phyloP scores from a whole-genome alignment of 2,329 filamentous ascomycete species.

The Teratosphaeria zuluensis region DNA sequence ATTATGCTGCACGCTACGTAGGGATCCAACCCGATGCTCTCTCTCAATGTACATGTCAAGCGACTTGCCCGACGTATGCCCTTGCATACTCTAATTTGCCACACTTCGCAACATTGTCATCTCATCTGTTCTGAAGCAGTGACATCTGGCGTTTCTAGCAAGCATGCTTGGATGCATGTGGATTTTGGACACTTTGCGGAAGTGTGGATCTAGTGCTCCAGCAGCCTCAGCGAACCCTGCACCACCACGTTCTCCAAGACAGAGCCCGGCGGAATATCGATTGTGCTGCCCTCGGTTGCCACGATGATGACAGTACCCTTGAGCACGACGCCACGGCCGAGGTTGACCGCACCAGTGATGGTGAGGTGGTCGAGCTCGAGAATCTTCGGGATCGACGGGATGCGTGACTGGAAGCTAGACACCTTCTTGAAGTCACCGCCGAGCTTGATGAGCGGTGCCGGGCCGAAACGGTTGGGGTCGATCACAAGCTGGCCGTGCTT shows the following conservation, averaged over 20 bases:
- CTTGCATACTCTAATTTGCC: neutral
- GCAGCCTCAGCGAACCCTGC: conserved; percentile 78
- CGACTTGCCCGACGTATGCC: neutral
- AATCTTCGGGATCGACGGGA: conserved; percentile 80
- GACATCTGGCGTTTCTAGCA: neutral
- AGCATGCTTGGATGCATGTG: neutral
- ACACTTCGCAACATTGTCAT: neutral
- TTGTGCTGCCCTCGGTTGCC: conserved; percentile 93
- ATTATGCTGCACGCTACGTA: neutral
- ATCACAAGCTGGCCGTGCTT: conserved; percentile 98
- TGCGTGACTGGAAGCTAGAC: conserved; percentile 85
- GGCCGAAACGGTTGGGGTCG: conserved; percentile 91
- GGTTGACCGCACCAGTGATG: conserved; percentile 94
- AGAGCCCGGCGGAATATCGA: conserved; percentile 92
- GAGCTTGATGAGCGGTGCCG: conserved; percentile 96
- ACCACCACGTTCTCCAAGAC: conserved; percentile 98
- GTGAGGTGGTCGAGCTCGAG: conserved; percentile 90
- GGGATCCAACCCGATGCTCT: neutral
- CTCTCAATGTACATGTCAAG: neutral
- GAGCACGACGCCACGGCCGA: conserved; percentile 86
- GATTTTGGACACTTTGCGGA: neutral
- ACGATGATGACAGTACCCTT: conserved; percentile 99
- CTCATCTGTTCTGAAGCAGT: neutral
- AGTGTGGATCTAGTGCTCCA: conserved; percentile 50
- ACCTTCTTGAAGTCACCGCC: conserved; percentile 99